phyloP scores from a whole-genome alignment of 1,139 yeast species.

The Candida tetrigidarum region DNA sequence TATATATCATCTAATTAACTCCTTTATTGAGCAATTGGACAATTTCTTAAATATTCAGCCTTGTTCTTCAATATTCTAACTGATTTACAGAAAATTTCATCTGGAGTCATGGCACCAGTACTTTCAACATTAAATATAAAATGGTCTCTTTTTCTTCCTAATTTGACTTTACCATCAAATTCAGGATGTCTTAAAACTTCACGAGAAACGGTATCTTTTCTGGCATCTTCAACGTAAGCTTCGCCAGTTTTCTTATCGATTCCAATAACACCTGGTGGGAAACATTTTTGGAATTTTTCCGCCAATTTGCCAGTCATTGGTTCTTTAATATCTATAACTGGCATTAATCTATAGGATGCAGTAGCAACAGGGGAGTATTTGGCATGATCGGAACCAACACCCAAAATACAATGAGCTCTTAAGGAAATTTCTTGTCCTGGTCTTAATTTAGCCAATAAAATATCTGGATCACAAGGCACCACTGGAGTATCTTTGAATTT shows the following conservation, averaged over 20 bases:
- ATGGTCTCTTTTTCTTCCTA: conserved; percentile 91
- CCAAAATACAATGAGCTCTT: conserved; percentile 88
- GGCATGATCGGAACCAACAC: conserved; percentile 95
- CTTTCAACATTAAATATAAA: conserved; percentile 94
- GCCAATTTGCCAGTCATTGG: conserved; percentile 85
- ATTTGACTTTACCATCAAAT: conserved; percentile 83
- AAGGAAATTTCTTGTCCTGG: conserved; percentile 97
- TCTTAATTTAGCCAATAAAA: conserved; percentile 86
- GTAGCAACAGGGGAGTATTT: conserved; percentile 97
- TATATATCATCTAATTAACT: neutral
- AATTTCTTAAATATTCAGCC: conserved; percentile 78
- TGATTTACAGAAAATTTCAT: conserved; percentile 90
- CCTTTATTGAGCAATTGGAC: conserved; percentile 74
- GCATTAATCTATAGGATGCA: conserved; percentile 94
- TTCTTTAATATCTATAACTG: conserved; percentile 77
- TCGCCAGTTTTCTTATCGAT: conserved; percentile 61
- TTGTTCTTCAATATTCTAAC: conserved; percentile 84
- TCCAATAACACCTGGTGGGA: conserved; percentile 91
- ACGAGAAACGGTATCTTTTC: conserved; percentile 95
- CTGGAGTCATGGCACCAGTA: conserved; percentile 97
- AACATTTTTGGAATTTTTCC: conserved; percentile 79
- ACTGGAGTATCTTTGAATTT: conserved; percentile 70
- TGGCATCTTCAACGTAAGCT: conserved; percentile 84
- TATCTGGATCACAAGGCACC: conserved; percentile 83
- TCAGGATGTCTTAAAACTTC: conserved; percentile 95